Evolutionary conservation across 208 protist species (phyloP), one percentile per base, ranked within the genome.

Genomic region (Angomonas deanei): DNA sequence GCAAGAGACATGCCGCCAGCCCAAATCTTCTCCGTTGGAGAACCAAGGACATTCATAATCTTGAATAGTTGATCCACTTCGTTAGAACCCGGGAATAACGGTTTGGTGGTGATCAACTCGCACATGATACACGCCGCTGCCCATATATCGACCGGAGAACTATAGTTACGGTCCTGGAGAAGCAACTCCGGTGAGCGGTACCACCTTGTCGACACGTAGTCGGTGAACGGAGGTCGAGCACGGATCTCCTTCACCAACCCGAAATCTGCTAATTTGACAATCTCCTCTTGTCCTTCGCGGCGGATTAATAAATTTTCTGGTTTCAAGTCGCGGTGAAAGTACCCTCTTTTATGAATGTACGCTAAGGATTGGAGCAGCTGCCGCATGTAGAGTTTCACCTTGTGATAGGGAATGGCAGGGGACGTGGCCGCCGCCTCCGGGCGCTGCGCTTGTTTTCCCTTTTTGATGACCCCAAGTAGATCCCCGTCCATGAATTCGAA

Each of bases 171-270:
- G 52, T 91, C 82, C 70, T 99, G 97, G 53, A 92, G 69, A 39
- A 99, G 91, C 47, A 99, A 80, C 80, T 99, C 98, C 2, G 98
- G 99, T 1, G 98, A 88, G 34, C 99, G 88, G 69, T 99, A 99
- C 98, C 98, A 99, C 4, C 99, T 83, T 23, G 97, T 99, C 32
- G 95, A 96, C 1, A 98, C 97, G 70, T 98, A 98, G 64, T 98
- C 94, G 24, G 97, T 98, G 79, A 98, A 86, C 3, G 83, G 83
- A 4, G 74, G 81, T 1, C 84, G 76, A 8, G 78, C 69, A 6
- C 77, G 68, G 15, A 77, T 71, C 52, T 84, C 84, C 59, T 84
- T 80, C 23, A 78, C 77, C 0, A 97, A 78, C 2, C 92, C 92
- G 76, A 95, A 97, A 69, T 98, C 96, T 0, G 94, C 97, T 0